These are phyloP conservation scores for Lactuca saligna DNA, from an alignment of 129 eudicot species.

Conservation along the genomic window DNA sequence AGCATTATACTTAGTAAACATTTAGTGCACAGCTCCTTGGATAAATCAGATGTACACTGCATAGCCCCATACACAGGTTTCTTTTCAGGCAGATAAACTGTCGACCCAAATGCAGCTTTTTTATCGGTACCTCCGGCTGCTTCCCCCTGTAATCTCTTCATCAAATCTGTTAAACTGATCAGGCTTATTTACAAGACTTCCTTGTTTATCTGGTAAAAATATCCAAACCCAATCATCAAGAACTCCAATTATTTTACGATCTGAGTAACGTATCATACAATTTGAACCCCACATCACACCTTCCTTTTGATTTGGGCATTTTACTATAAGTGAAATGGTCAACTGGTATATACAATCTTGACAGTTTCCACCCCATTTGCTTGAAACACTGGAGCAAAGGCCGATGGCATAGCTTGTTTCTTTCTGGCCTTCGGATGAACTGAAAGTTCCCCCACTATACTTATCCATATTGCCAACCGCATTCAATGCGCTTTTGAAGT, in stretches of 20 bases:
- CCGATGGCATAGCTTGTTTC: slow-evolving; percentile 16
- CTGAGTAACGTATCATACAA: slow-evolving; percentile 37
- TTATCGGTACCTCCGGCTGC: no score
- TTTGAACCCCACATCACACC: slow-evolving; percentile 6
- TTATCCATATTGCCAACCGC: neutral
- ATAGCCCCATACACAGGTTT: slow-evolving; percentile 16
- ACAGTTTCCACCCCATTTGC: neutral
- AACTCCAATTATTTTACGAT: neutral
- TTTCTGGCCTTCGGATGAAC: slow-evolving; percentile 7
- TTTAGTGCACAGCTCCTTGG: neutral
- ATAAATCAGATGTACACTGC: slow-evolving; percentile 51
- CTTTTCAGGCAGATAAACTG: neutral
- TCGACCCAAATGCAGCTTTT: no score
- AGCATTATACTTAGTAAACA: slow-evolving; percentile 22
- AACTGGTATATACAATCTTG: slow-evolving; percentile 17
- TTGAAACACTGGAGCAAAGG: slow-evolving; percentile 29
- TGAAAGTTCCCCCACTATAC: slow-evolving; percentile 1
- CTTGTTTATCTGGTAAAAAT: neutral
- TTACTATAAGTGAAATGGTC: neutral
- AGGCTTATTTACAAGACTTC: no score
- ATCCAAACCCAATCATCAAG: neutral
- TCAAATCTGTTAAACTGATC: no score
- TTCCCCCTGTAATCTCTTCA: no score
- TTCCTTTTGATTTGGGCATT: slow-evolving; percentile 23
- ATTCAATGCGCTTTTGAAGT: slow-evolving; percentile 7